Conservation (phyloP, 352 stramenopile species). For the Globisporangium heterothallicum region DNA sequence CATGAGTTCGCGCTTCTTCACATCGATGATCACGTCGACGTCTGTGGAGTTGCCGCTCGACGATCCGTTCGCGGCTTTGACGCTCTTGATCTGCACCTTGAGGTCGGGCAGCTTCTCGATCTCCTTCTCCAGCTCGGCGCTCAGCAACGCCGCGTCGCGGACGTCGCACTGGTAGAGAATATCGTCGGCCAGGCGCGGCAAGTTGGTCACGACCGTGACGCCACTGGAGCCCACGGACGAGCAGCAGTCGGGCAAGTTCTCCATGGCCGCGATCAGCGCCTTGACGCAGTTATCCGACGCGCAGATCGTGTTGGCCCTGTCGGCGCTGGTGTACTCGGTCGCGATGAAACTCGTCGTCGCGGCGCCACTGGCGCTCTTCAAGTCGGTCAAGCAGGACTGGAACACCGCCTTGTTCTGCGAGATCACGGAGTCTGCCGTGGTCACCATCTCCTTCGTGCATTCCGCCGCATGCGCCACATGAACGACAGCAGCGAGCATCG, state of each 20-base stretch:
- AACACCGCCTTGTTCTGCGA: slow-evolving; percentile 16
- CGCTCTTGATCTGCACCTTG: slow-evolving; percentile 23
- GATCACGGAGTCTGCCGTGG: slow-evolving; percentile 8
- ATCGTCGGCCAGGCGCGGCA: slow-evolving; percentile 17
- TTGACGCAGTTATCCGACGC: slow-evolving; percentile 15
- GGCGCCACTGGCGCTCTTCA: slow-evolving; percentile 6
- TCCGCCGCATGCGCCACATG: background rate
- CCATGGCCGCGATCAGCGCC: slow-evolving; percentile 21
- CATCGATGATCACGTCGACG: slow-evolving; percentile 37
- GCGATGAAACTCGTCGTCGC: slow-evolving; percentile 15
- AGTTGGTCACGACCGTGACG: slow-evolving; percentile 10
- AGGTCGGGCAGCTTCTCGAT: slow-evolving; percentile 20
- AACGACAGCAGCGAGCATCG: background rate
- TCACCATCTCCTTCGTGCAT: slow-evolving; percentile 8
- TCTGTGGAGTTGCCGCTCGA: slow-evolving; percentile 5
- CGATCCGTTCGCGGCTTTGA: background rate
- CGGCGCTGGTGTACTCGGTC: slow-evolving; percentile 5
- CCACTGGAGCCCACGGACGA: slow-evolving; percentile 5
- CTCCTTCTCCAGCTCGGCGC: slow-evolving; percentile 11
- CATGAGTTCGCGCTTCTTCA: slow-evolving; percentile 42
- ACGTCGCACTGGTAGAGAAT: slow-evolving; percentile 25
- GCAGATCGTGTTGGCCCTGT: slow-evolving; percentile 12
- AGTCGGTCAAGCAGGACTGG: slow-evolving; percentile 9
- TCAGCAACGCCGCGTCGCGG: slow-evolving; percentile 14
- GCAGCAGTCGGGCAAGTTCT: slow-evolving; percentile 24